A percentile compares a stretch with the other conserved stretches of the same genome.
phyloP scores from a whole-genome alignment of 2,329 filamentous ascomycete genomes.

The Botrytis aclada region DNA sequence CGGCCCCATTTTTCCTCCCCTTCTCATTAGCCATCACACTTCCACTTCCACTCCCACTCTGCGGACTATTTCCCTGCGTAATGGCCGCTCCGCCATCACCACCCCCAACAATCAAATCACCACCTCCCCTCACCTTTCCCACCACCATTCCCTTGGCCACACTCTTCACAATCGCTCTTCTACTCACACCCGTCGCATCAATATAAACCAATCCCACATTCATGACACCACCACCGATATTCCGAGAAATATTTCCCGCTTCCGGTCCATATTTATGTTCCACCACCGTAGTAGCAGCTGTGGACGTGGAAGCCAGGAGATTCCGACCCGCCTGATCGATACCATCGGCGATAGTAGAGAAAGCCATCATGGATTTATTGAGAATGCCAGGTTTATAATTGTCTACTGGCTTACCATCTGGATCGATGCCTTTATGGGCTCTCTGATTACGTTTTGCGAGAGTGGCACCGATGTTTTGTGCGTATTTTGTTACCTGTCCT shows the following conservation, averaged over 20 bases:
- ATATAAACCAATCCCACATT: conserved; percentile 98
- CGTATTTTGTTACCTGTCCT: conserved; percentile 75
- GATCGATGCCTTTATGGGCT: conserved; percentile 60
- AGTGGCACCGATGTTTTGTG: conserved; percentile 83
- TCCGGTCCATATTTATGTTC: conserved; percentile 86
- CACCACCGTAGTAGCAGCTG: conserved; percentile 81
- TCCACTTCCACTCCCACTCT: conserved; percentile 29
- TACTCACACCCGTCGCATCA: conserved; percentile 87
- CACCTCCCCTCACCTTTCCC: conserved; percentile 70
- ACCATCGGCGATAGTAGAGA: conserved; percentile 89
- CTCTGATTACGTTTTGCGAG: conserved; percentile 62
- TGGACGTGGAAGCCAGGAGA: conserved; percentile 69
- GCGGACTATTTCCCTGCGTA: background rate
- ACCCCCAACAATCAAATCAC: conserved; percentile 72
- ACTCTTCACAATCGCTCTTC: conserved; percentile 85
- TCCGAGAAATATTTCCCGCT: conserved; percentile 72
- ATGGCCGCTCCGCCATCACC: conserved; percentile 33
- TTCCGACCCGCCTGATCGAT: conserved; percentile 83
- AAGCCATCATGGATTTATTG: conserved; percentile 96
- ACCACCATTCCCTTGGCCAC: conserved; percentile 97
- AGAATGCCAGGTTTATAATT: conserved; percentile 85
- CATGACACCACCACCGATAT: conserved; percentile 82
- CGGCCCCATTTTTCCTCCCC: conserved; percentile 24
- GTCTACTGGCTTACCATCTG: conserved; percentile 59
- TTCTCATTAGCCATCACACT: conserved; percentile 26